These are phyloP conservation scores for Gynochthodes officinalis DNA, from an alignment of 257 asterid species.

Conservation along the genomic window DNA sequence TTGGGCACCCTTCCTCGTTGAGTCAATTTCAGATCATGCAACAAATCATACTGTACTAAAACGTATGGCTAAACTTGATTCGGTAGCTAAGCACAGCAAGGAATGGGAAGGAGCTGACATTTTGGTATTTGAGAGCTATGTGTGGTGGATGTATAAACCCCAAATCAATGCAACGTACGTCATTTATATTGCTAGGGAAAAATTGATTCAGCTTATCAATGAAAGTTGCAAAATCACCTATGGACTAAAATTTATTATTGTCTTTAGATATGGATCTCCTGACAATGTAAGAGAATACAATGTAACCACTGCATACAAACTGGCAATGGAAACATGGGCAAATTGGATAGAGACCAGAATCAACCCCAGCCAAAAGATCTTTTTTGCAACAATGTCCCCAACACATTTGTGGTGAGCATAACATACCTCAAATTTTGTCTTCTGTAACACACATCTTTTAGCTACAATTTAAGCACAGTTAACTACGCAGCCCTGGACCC, in stretches of 20 bases:
- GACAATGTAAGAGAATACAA: conserved; percentile 57
- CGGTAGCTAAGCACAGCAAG: conserved; percentile 59
- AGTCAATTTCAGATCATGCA: conserved; percentile 85
- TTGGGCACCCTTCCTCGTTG: conserved; percentile 92
- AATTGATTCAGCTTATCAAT: not conserved
- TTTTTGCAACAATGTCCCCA: conserved; percentile 77
- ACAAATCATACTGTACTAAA: conserved; percentile 64
- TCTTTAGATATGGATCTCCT: conserved; percentile 52
- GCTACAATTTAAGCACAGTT: too few species aligned
- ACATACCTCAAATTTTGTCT: too few species aligned
- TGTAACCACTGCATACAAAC: conserved; percentile 66
- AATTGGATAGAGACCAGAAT: conserved; percentile 61
- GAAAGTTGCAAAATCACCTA: not conserved
- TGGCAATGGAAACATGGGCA: conserved; percentile 84
- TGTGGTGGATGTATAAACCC: conserved; percentile 97
- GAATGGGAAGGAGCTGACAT: conserved; percentile 77
- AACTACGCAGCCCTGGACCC: not conserved
- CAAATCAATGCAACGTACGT: conserved; percentile 73
- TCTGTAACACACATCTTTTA: too few species aligned
- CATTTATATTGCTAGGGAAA: not conserved
- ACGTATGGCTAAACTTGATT: conserved; percentile 70
- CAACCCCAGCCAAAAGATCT: conserved; percentile 56
- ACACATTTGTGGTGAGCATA: conserved; percentile 81
- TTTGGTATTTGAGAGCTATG: conserved; percentile 78
- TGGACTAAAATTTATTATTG: not conserved